Conservation (phyloP, 1,284 basidiomycete species). For the Papiliotrema laurentii region DNA sequence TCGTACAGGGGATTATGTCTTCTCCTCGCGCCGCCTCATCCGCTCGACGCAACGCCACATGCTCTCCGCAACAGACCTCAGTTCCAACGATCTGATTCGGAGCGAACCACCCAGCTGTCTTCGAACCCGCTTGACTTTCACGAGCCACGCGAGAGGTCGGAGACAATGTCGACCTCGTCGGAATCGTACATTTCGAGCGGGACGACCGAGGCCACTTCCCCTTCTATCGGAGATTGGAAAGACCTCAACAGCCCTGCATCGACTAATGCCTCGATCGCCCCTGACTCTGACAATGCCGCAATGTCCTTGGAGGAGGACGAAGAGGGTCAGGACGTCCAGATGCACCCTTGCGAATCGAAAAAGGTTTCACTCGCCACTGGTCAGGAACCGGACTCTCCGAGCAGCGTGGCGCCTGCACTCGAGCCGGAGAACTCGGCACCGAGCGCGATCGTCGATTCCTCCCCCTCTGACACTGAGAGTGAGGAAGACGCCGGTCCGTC, state of each 20-base stretch:
- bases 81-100: slow-evolving; percentile 5
- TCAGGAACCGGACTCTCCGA: too few species aligned
- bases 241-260: slow-evolving; percentile 3
- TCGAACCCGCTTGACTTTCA: slow-evolving; percentile 5
- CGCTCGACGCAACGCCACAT: slow-evolving; percentile 14
- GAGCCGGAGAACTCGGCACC: neutral
- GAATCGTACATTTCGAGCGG: slow-evolving; percentile 33
- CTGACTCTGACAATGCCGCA: slow-evolving; percentile 5
- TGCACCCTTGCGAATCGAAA: slow-evolving; percentile 44
- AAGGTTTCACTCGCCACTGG: slow-evolving; percentile 20
- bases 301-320: neutral
- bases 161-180: slow-evolving; percentile 34
- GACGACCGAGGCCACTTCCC: slow-evolving; percentile 31
- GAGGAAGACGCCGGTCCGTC: slow-evolving; percentile 29
- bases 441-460: neutral
- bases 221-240: slow-evolving; percentile 20
- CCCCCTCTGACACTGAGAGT: slow-evolving; percentile 8
- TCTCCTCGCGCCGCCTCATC: slow-evolving; percentile 37
- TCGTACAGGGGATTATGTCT: slow-evolving; percentile 44
- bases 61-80: slow-evolving; percentile 1
- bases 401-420: slow-evolving; percentile 22
- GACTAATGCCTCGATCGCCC: slow-evolving; percentile 9
- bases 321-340: slow-evolving; percentile 30
- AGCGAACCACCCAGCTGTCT: neutral
- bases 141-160: slow-evolving; percentile 22